Evolutionary conservation across 441 rosid species (phyloP), one percentile per base, ranked within the genome.

Genomic region (Sinapis alba): DNA sequence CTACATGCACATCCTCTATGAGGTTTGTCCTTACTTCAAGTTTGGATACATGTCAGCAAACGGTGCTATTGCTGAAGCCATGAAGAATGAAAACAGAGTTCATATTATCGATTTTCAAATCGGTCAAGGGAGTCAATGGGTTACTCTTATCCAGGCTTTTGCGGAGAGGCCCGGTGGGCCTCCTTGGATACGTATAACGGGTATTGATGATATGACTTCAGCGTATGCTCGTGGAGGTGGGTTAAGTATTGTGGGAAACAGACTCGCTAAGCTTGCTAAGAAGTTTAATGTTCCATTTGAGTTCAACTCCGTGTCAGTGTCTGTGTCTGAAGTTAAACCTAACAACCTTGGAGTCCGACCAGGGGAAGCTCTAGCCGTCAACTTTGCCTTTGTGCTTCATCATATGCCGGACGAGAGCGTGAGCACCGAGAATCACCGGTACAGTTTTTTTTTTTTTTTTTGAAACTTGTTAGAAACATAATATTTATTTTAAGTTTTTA

Each of bases 1-100:
- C 6, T 91, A 84, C 80, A 86, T 90, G 88, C 89, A 84, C 20
- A 78, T 89, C 70, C 74, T 91, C 23, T 90, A 87, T 69, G 97
- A 94, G 82, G 87, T 91, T 65, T 91, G 98, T 72, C 98, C 98
- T 2, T 94, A 90, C 78, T 75, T 94, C 76, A 91, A 94, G 85
- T 91, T 94, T 62, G 96, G 98, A 4, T 91, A 91, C 90, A 86
- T 94, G 96, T 94, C 97, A 13, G 97, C 94, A 9, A 94, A 94
- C 36, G 98, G 96, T 7, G 97, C 98, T 0, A 90, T 91, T 16
- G 98, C 98, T 3, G 96, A 91, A 75, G 96, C 96, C 36, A 90
- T 97, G 86, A 88, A 83, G 78, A 79, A 83, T 11, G 94, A 90
- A 78, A 81, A 87, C 34, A 84, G 65, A 32, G 89, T 93, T 51